Conservation (phyloP, 2,329 filamentous ascomycete species). For the Calycina herbarum region DNA sequence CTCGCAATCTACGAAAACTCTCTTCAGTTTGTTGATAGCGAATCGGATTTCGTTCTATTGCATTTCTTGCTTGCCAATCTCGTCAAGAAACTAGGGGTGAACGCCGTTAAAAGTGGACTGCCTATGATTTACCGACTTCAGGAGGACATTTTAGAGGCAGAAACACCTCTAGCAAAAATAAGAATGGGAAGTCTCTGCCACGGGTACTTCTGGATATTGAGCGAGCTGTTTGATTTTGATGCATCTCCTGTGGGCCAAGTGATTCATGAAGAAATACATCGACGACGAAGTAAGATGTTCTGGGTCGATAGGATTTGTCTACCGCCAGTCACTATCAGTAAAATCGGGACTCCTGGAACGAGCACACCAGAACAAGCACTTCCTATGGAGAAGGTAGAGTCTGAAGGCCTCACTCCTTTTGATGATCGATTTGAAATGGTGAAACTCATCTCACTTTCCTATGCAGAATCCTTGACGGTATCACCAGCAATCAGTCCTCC, state of each 20-base stretch:
- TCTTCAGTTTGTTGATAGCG: constrained; percentile 68
- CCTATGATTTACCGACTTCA: constrained; percentile 90
- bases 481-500: constrained; percentile 71
- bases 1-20: constrained; percentile 88
- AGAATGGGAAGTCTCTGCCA: constrained; percentile 82
- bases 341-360: constrained; percentile 56
- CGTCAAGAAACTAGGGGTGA: constrained; percentile 77
- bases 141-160: constrained; percentile 72
- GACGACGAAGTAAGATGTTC: constrained; percentile 70
- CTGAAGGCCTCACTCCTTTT: constrained; percentile 70
- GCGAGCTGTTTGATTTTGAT: constrained; percentile 76
- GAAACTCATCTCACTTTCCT: constrained; percentile 70
- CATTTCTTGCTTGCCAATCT: constrained; percentile 76
- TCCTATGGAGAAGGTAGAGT: constrained; percentile 55
- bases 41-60: constrained; percentile 73
- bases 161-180: constrained; percentile 69
- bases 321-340: constrained; percentile 64
- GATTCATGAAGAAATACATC: constrained; percentile 73
- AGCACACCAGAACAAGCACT: constrained; percentile 45
- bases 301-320: constrained; percentile 77
- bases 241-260: constrained; percentile 66
- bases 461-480: constrained; percentile 55
- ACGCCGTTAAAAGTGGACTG: constrained; percentile 73
- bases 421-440: constrained; percentile 72
- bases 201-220: constrained; percentile 82